Percentiles rank a stretch among this genome's conserved stretches.
Evolutionary conservation across 2,329 filamentous ascomycete genomes (phyloP).

Genomic region (Fusarium chaquense): DNA sequence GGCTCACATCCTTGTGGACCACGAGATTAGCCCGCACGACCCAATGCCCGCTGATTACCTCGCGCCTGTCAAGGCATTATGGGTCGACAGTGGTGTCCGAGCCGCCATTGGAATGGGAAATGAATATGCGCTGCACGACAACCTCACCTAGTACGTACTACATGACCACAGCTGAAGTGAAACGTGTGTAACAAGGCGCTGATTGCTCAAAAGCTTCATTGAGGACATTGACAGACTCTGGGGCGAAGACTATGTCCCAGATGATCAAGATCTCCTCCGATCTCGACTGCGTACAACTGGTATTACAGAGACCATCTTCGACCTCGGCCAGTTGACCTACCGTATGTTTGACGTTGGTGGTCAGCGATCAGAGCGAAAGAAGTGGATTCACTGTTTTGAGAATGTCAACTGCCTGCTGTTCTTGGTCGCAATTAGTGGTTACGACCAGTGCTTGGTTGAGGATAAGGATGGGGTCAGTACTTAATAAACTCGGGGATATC

Average conservation of each 20-base stretch:
- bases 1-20: slow-evolving; percentile 79
- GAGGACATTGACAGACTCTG: slow-evolving; percentile 81
- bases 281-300: slow-evolving; percentile 92
- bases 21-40: slow-evolving; percentile 86
- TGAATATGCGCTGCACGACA: slow-evolving; percentile 96
- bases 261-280: slow-evolving; percentile 93
- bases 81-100: slow-evolving; percentile 86
- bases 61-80: slow-evolving; percentile 84
- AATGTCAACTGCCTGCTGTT: slow-evolving; percentile 95
- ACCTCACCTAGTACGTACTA: slow-evolving; percentile 84
- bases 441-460: slow-evolving; percentile 95
- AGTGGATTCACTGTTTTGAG: slow-evolving; percentile 99
- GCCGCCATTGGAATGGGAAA: slow-evolving; percentile 92
- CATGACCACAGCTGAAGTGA: background rate
- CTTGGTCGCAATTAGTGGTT: slow-evolving; percentile 93
- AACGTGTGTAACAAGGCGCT: slow-evolving; percentile 30
- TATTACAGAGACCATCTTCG: slow-evolving; percentile 95
- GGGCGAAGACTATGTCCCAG: slow-evolving; percentile 82
- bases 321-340: slow-evolving; percentile 91
- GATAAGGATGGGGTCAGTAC: slow-evolving; percentile 89
- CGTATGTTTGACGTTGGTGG: slow-evolving; percentile 98
- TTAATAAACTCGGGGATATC: background rate
- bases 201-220: slow-evolving; percentile 75
- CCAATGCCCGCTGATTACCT: slow-evolving; percentile 82
- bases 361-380: slow-evolving; percentile 95